A percentile compares a stretch with the other conserved stretches of the same genome.
phyloP scores from a whole-genome alignment of 148 eudicot genomes.

The Fallopia convolvulus region DNA sequence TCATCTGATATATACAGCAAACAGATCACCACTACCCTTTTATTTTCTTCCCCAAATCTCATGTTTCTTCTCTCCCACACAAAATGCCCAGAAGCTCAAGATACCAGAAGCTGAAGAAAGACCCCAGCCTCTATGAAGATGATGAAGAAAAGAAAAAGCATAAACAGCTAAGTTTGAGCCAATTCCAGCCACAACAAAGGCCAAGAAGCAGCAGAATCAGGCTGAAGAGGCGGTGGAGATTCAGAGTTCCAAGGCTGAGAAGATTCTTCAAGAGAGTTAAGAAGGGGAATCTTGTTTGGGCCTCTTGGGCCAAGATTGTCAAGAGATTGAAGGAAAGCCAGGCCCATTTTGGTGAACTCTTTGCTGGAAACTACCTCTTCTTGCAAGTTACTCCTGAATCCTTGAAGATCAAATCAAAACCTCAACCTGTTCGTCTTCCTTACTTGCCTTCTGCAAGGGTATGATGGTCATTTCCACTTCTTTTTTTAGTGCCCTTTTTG shows the following conservation, averaged over 20 bases:
- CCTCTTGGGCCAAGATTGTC: conserved; percentile 39
- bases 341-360: conserved; percentile 73
- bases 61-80: background rate
- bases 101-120: conserved; percentile 50
- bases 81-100: conserved; percentile 21
- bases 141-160: conserved; percentile 11
- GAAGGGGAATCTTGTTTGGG: conserved; percentile 11
- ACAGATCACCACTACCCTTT: background rate
- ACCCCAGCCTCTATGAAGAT: conserved; percentile 32
- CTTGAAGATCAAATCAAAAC: conserved; percentile 14
- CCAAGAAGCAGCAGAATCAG: conserved; percentile 26
- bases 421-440: background rate
- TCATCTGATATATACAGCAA: background rate
- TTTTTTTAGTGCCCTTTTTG: background rate
- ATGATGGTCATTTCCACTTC: background rate
- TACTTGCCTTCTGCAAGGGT: conserved; percentile 1
- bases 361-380: conserved; percentile 82
- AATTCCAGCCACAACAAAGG: conserved; percentile 7
- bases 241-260: conserved; percentile 51
- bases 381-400: conserved; percentile 68
- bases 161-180: background rate
- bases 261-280: conserved; percentile 45
- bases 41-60: background rate
- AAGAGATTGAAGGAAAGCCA: conserved; percentile 64
- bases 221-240: conserved; percentile 28